Evolutionary conservation across 257 asterid genomes (phyloP).

Genomic region (Solanum peruvianum): DNA sequence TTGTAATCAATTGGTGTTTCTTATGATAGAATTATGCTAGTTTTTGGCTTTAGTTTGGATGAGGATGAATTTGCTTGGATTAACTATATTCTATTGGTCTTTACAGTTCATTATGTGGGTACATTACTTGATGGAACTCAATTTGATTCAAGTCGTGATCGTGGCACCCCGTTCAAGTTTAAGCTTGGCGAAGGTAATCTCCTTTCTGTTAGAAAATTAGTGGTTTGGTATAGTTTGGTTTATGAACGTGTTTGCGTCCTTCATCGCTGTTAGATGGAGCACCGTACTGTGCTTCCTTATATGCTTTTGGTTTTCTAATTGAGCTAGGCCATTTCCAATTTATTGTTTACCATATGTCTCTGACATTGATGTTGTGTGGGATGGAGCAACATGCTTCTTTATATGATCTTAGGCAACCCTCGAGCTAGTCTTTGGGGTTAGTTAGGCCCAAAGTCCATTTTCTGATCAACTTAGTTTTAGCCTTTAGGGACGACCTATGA

Average conservation of each 20-base stretch:
- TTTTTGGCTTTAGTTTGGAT: not conserved
- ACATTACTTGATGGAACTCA: slow-evolving; percentile 43
- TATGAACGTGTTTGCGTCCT: not conserved
- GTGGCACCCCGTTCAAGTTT: slow-evolving; percentile 28
- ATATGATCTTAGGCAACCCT: not conserved
- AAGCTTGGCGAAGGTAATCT: slow-evolving; percentile 41
- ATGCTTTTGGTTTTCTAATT: not conserved
- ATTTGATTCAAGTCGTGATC: slow-evolving; percentile 43
- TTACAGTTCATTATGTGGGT: slow-evolving; percentile 56
- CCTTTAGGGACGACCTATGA: not conserved
- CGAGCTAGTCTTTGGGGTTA: not conserved
- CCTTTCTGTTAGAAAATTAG: not conserved
- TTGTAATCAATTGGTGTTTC: not conserved
- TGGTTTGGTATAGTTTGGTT: not conserved
- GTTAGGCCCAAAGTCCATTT: not conserved
- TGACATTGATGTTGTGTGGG: not conserved
- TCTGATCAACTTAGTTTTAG: not conserved
- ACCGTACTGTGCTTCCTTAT: not conserved
- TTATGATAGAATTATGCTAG: not conserved
- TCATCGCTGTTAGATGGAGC: not conserved
- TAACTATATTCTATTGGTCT: slow-evolving; percentile 1
- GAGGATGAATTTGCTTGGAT: not conserved
- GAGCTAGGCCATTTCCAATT: not conserved
- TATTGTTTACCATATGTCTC: not conserved
- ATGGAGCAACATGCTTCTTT: not conserved